Percentiles rank a stretch among this genome's conserved stretches.
Evolutionary conservation across 1,139 yeast species (phyloP).

Genomic region (Martiniozyma asiatica): DNA sequence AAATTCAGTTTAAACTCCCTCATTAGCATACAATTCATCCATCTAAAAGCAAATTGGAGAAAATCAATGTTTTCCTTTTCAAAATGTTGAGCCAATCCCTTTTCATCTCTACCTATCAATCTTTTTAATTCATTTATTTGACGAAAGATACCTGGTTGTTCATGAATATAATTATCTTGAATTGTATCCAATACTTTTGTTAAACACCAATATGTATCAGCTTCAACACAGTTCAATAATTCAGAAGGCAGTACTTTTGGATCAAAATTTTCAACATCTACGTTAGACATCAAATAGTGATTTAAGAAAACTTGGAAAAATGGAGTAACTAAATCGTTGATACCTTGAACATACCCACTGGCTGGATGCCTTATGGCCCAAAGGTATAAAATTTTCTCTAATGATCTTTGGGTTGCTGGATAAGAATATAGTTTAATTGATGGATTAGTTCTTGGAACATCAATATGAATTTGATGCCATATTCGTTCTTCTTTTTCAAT

Average conservation of each 20-base stretch:
- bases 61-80: slow-evolving; percentile 77
- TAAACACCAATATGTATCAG: slow-evolving; percentile 95
- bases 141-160: slow-evolving; percentile 92
- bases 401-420: slow-evolving; percentile 60
- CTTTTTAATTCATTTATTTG: slow-evolving; percentile 77
- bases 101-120: slow-evolving; percentile 70
- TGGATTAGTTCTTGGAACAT: slow-evolving; percentile 91
- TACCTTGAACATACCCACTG: slow-evolving; percentile 98
- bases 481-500: slow-evolving; percentile 65
- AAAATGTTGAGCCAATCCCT: slow-evolving; percentile 60
- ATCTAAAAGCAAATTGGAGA: slow-evolving; percentile 87
- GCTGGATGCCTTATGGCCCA: slow-evolving; percentile 99
- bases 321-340: slow-evolving; percentile 89
- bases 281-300: slow-evolving; percentile 40
- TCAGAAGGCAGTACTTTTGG: slow-evolving; percentile 49
- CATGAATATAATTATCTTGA: slow-evolving; percentile 93
- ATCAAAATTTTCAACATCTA: slow-evolving; percentile 43
- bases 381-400: slow-evolving; percentile 71
- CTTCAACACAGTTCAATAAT: slow-evolving; percentile 57
- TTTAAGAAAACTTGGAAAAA: slow-evolving; percentile 79
- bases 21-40: slow-evolving; percentile 98
- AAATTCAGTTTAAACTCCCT: slow-evolving; percentile 71
- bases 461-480: slow-evolving; percentile 95
- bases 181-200: slow-evolving; percentile 84
- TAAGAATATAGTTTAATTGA: slow-evolving; percentile 59